These are phyloP conservation scores for Periglandula ipomoeae DNA, from an alignment of 2,329 filamentous ascomycete genomes.

Conservation along the genomic window DNA sequence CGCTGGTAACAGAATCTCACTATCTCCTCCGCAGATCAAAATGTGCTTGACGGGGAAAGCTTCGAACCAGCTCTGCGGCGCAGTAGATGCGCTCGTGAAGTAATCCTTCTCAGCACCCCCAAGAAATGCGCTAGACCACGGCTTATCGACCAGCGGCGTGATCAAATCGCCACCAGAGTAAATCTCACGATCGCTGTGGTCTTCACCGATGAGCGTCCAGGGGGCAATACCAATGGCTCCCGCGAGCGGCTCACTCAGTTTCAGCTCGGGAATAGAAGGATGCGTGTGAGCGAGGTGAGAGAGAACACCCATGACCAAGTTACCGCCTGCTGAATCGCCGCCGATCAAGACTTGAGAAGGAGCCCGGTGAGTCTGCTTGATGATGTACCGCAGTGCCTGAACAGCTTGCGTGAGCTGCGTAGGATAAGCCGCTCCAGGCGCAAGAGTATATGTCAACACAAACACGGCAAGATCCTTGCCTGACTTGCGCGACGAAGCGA, in stretches of 20 bases:
- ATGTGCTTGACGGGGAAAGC: constrained; percentile 11
- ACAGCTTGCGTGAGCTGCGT: constrained; percentile 15
- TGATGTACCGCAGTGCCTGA: constrained; percentile 12
- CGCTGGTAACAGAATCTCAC: constrained; percentile 13
- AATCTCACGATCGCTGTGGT: constrained; percentile 5
- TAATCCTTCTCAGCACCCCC: constrained; percentile 9
- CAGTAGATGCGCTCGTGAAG: constrained; percentile 12
- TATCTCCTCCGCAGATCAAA: constrained; percentile 11
- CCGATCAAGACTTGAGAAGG: constrained; percentile 12
- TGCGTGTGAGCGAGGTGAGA: constrained; percentile 15
- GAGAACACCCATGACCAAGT: constrained; percentile 14
- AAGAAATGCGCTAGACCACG: constrained; percentile 11
- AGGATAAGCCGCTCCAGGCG: constrained; percentile 13
- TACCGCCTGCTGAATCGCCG: constrained; percentile 16
- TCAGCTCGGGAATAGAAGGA: constrained; percentile 11
- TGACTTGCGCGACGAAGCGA: constrained; percentile 7
- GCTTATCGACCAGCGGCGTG: constrained; percentile 7
- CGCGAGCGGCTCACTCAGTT: constrained; percentile 10
- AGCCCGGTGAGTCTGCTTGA: constrained; percentile 7
- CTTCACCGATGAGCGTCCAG: constrained; percentile 12
- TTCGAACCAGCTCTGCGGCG: constrained; percentile 14
- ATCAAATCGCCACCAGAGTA: constrained; percentile 14
- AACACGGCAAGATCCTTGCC: constrained; percentile 13
- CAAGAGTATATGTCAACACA: constrained; percentile 12
- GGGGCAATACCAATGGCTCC: constrained; percentile 11